Base-by-base conservation (phyloP, 805 yeast genomes). In the Nakazawaea wyomingensis region DNA sequence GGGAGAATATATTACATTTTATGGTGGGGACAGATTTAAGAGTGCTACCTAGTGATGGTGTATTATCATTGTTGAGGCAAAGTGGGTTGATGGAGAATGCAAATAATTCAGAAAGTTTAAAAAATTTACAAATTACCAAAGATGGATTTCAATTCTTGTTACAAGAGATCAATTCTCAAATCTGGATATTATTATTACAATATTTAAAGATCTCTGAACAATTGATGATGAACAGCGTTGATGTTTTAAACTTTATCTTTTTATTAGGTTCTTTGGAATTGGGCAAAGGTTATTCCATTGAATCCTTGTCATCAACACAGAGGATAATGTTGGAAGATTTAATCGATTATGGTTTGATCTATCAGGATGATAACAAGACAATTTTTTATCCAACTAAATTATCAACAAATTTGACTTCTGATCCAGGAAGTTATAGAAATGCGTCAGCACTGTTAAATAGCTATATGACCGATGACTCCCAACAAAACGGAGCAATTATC, bases 1-100 rank as follows among this genome's bases (percentile, higher is more conserved):
- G 99, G 99, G 99, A 93, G 59, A 78, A 87, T 6, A 91, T 93
- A 52, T 69, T 93, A 53, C 98, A 93, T 69, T 93, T 83, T 66
- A 91, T 93, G 98, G 99, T 93, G 34, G 96, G 98, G 2, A 87
- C 97, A 0, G 85, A 86, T 40, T 65, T 82, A 36, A 69, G 76
- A 9, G 72, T 69, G 14, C 65, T 76, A 2, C 96, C 96, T 3
- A 82, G 90, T 37, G 72, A 74, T n/a, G 90, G 91, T 14, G 97
- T 91, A 1, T 67, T 93, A 39, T 74, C 80, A 14, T 67, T 93
- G 21, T 67, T 93, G 38, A 74, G 76, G 49, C 88, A 81, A 65
- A 83, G 95, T 48, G 91, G 91, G 2, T 68, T 93, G 41, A 90
- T 93, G 96, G 95, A 85, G 55, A 82, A 84, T 13, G 28, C 16